These are phyloP conservation scores for Podila epicladia DNA, from an alignment of 192 early-diverging fungal genomes.

Conservation along the genomic window DNA sequence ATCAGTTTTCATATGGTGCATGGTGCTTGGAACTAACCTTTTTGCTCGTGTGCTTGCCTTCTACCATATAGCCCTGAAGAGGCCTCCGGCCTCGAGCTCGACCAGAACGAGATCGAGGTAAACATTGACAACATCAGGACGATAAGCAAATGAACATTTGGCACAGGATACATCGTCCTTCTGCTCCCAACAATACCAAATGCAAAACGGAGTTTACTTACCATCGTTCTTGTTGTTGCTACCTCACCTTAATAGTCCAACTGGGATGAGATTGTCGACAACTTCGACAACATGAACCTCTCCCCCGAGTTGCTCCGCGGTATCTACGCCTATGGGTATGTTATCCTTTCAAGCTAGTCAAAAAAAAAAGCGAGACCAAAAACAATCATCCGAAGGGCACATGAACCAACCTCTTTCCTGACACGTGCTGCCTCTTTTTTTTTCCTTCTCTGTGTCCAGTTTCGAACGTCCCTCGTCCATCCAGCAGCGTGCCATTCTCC, in stretches of 20 bases:
- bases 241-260: slow-evolving; percentile 72
- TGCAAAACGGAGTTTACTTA: too few species aligned
- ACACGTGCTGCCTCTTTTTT: not conserved
- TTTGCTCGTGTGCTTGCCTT: not conserved
- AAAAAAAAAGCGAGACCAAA: not conserved
- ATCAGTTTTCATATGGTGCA: not conserved
- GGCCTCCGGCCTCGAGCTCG: slow-evolving; percentile 38
- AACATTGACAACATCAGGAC: not conserved
- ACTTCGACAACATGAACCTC: slow-evolving; percentile 97
- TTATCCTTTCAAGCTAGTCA: slow-evolving; percentile 1
- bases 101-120: slow-evolving; percentile 55
- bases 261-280: slow-evolving; percentile 94
- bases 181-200: not conserved
- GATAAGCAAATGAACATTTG: not conserved
- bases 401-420: not conserved
- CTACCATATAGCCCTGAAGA: slow-evolving; percentile 23
- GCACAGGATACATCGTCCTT: not conserved
- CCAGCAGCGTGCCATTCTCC: slow-evolving; percentile 96
- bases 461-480: slow-evolving; percentile 97
- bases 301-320: slow-evolving; percentile 92
- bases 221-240: slow-evolving; percentile 2
- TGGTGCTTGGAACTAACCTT: not conserved
- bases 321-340: slow-evolving; percentile 96
- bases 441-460: slow-evolving; percentile 52
- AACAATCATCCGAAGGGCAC: not conserved